Evolutionary conservation across 441 rosid species (phyloP).

Genomic region (Pelargonium cotyledonis): DNA sequence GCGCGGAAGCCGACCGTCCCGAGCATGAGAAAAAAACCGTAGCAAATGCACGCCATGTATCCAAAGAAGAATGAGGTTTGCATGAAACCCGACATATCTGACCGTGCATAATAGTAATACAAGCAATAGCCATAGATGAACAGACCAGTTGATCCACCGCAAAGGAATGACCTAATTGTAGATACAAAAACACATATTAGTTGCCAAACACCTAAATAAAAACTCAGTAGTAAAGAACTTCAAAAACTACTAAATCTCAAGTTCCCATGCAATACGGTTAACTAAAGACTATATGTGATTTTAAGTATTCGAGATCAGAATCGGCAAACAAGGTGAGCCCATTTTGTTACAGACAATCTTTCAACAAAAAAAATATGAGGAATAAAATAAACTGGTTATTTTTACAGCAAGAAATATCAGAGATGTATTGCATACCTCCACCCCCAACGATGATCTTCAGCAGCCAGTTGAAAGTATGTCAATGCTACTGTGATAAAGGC

Average conservation of each 20-base stretch:
- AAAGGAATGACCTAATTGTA: slow-evolving; percentile 36
- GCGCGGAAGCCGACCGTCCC: slow-evolving; percentile 45
- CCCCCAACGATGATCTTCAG: slow-evolving; percentile 30
- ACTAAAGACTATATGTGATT: too few species aligned
- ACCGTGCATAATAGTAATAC: slow-evolving; percentile 44
- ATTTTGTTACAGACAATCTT: too few species aligned
- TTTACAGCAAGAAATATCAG: not conserved
- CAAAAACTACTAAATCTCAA: too few species aligned
- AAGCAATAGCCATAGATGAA: slow-evolving; percentile 43
- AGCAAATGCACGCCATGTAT: slow-evolving; percentile 51
- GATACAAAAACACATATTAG: not conserved
- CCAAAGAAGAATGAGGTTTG: slow-evolving; percentile 55
- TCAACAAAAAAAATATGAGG: too few species aligned
- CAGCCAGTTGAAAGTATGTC: slow-evolving; percentile 30
- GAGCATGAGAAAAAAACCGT: slow-evolving; percentile 51
- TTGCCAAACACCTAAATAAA: not conserved
- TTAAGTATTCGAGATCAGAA: too few species aligned
- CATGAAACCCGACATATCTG: slow-evolving; percentile 54
- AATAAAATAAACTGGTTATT: too few species aligned
- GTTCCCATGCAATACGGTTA: too few species aligned
- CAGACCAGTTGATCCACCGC: slow-evolving; percentile 48
- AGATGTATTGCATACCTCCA: slow-evolving; percentile 22
- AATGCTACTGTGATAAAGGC: slow-evolving; percentile 29
- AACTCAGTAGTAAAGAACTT: not conserved
- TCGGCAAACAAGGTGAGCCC: too few species aligned